Percentiles rank a stretch among this genome's conserved stretches.
Conservation (phyloP, 305 asterid species). For the Ajuga reptans region DNA sequence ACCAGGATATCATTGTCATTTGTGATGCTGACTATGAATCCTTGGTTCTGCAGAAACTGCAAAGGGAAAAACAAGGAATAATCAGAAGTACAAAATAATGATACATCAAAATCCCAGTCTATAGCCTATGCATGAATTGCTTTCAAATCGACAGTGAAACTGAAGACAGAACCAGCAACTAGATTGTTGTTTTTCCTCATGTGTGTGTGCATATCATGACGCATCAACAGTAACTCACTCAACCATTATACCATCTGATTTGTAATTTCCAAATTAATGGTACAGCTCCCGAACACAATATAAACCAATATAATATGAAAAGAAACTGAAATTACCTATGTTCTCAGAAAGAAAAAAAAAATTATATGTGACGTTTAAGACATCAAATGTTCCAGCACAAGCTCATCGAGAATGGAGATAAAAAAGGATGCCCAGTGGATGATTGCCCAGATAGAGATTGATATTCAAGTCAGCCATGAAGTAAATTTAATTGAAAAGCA, state of each 20-base stretch:
- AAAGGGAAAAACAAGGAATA: conserved; percentile 20
- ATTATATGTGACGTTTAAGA: neutral
- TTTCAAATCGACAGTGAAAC: conserved; percentile 1
- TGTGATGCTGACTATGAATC: conserved; percentile 67
- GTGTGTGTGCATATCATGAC: neutral
- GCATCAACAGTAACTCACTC: neutral
- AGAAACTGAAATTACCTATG: neutral
- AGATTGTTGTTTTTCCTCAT: neutral
- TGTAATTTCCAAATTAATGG: neutral
- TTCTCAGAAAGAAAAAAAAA: neutral
- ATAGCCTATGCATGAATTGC: conserved; percentile 1
- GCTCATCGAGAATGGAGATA: neutral
- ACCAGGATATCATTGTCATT: conserved; percentile 81
- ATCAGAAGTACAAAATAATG: conserved; percentile 14
- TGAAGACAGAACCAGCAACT: neutral
- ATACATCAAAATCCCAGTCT: neutral
- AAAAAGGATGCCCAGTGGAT: neutral
- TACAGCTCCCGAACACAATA: neutral
- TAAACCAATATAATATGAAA: neutral
- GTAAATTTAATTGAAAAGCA: neutral
- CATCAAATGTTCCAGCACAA: neutral
- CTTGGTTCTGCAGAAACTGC: conserved; percentile 90
- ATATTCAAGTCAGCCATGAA: neutral
- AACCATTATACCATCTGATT: conserved; percentile 1
- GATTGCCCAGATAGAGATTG: neutral